Evolutionary conservation across 208 protist species (phyloP), one percentile per base, ranked within the genome.

Genomic region (Leishmania arabica): DNA sequence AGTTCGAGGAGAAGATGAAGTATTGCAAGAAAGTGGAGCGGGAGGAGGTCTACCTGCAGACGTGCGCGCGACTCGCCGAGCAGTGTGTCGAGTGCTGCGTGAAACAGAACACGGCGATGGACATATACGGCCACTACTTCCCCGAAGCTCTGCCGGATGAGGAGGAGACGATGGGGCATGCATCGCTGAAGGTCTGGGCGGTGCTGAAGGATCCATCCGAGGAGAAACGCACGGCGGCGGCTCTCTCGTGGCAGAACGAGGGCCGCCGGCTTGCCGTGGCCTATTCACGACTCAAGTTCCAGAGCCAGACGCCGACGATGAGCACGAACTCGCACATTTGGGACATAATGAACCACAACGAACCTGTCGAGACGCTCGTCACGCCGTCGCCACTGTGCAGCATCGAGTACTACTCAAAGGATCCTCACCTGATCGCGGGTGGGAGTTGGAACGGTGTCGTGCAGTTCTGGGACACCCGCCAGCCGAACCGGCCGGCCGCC

Each of bases 101-200:
- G 64, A 98, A 99, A 85, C 98, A 99, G 83, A 99, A 99, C 91
- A 98, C 98, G 73, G 93, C 98, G 3, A 95, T 99, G 70, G 98
- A 99, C 88, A 99, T 99, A 80, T 99, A 99, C 90, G 97, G 99
- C 49, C 89, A 97, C 49, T 99, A 99, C 84, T 99, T 99, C 82
- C 72, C 82, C 1, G 95, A 97, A 40, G 86, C 88, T 45, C 89
- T 90, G 21, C 89, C 95, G 84, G 76, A 89, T 49, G 88, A 92
- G n/a, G 97, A 98, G 78, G 92, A 92, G 74, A 84, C 91, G 13
- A 56, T 92, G 31, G 97, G 99, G 19, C 92, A 95, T 1, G 93
- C 98, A 0, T 90, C 95, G 17, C 94, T 96, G 31, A 99, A 99
- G 84, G 98, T 97, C 45, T 77, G 98, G 34, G 95, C 96, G 51